Percentiles rank a stretch among this genome's conserved stretches.
Conservation (phyloP, 495 filamentous ascomycete genomes). For the Xylaria cubensis region DNA sequence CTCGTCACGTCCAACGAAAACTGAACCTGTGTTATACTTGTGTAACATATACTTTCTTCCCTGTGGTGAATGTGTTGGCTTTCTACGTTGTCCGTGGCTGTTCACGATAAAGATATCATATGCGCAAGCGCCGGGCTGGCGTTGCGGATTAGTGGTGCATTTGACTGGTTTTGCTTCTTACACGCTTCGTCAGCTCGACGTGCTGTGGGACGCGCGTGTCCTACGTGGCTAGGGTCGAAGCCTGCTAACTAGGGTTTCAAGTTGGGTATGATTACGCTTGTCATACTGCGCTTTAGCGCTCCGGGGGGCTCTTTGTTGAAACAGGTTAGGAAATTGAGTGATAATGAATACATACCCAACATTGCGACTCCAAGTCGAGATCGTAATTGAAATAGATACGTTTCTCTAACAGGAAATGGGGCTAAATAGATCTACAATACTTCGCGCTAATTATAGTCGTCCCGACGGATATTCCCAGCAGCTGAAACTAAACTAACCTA, state of each 20-base stretch:
- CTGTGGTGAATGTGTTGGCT: neutral
- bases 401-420: neutral
- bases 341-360: too few species aligned
- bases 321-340: too few species aligned
- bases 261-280: too few species aligned
- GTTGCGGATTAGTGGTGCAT: neutral
- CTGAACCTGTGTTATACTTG: neutral
- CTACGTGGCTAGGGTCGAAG: constrained; percentile 8
- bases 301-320: too few species aligned
- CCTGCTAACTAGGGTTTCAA: too few species aligned
- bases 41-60: neutral
- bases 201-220: constrained; percentile 9
- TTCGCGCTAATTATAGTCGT: neutral
- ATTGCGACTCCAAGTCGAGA: neutral
- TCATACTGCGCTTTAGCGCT: too few species aligned
- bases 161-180: neutral
- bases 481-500: neutral
- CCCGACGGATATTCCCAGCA: constrained; percentile 5
- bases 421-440: neutral
- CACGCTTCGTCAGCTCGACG: neutral
- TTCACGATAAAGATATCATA: neutral
- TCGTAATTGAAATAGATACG: neutral
- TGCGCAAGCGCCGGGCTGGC: neutral
- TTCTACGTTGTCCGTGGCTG: neutral
- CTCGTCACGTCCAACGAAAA: constrained; percentile 10